Conservation (phyloP, 2,329 filamentous ascomycete genomes). For the Cryoendolithus antarcticus region DNA sequence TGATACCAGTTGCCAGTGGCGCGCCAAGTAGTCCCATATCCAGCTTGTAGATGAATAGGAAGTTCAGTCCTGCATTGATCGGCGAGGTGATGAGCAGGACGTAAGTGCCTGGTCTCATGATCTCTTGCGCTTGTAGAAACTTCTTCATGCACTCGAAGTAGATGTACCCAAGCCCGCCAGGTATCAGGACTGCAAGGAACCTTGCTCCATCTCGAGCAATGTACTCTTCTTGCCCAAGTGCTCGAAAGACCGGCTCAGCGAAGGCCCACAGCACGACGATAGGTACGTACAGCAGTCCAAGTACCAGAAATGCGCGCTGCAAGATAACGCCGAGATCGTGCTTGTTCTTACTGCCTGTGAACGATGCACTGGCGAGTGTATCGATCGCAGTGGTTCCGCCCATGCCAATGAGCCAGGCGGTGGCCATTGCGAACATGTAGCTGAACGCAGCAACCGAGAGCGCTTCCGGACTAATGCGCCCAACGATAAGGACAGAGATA, state of each 20-base stretch:
- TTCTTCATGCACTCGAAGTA: constrained; percentile 71
- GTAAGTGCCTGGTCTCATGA: constrained; percentile 52
- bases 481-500: constrained; percentile 67
- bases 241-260: constrained; percentile 61
- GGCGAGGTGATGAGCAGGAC: constrained; percentile 50
- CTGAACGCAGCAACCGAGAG: constrained; percentile 74
- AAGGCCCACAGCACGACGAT: constrained; percentile 63
- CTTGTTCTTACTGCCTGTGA: constrained; percentile 68
- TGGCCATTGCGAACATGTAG: constrained; percentile 89
- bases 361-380: constrained; percentile 70
- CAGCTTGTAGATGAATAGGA: constrained; percentile 61
- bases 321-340: constrained; percentile 67
- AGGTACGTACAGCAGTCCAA: constrained; percentile 59
- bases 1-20: constrained; percentile 68
- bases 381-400: constrained; percentile 79
- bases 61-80: constrained; percentile 46
- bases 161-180: constrained; percentile 73
- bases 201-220: constrained; percentile 61
- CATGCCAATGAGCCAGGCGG: constrained; percentile 74
- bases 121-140: constrained; percentile 46
- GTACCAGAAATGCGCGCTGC: constrained; percentile 61
- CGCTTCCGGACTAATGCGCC: constrained; percentile 65
- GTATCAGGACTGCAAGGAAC: constrained; percentile 63
- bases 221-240: constrained; percentile 64
- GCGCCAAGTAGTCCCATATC: constrained; percentile 64